These are phyloP conservation scores for Neurospora discreta DNA, from an alignment of 495 filamentous ascomycete genomes.

Conservation along the genomic window DNA sequence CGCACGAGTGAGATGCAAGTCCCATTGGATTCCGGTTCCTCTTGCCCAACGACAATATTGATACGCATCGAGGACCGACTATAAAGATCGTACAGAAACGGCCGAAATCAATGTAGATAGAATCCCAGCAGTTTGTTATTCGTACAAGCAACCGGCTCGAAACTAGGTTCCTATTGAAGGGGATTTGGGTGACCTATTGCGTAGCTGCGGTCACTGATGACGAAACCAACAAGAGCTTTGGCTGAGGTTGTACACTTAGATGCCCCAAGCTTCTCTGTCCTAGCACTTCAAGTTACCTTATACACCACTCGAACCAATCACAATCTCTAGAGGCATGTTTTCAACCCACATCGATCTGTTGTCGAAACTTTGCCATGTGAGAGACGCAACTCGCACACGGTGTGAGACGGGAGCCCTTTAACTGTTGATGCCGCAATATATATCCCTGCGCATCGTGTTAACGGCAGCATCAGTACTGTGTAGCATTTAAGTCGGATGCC, in stretches of 20 bases:
- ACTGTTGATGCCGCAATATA: neutral
- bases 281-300: neutral
- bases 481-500: neutral
- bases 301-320: neutral
- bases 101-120: neutral
- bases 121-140: neutral
- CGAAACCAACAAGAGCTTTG: slow-evolving; percentile 6
- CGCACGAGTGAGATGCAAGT: neutral
- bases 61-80: neutral
- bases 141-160: neutral
- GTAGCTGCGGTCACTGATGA: slow-evolving; percentile 10
- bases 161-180: no score
- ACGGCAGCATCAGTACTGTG: neutral
- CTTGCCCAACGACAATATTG: neutral
- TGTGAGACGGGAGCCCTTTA: neutral
- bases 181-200: slow-evolving; percentile 7
- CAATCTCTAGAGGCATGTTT: neutral
- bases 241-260: neutral
- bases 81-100: neutral
- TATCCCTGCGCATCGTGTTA: neutral
- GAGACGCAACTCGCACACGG: neutral
- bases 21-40: neutral
- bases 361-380: neutral
- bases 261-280: neutral
- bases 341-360: no score